phyloP scores from a whole-genome alignment of 352 stramenopile genomes.

The Albugo laibachii region DNA sequence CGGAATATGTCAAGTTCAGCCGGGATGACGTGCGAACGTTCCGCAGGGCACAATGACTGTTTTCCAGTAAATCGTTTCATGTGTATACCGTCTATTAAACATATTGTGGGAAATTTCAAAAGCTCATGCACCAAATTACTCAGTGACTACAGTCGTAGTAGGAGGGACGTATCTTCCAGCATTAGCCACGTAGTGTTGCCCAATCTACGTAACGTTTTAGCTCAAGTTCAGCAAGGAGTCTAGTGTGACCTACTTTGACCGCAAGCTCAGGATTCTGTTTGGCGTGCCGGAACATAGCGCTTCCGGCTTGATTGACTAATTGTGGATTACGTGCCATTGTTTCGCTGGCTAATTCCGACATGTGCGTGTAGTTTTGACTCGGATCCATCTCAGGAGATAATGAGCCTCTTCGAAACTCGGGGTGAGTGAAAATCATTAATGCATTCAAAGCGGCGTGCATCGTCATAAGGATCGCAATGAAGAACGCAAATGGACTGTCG shows the following conservation, averaged over 20 bases:
- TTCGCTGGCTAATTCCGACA: conserved; percentile 14
- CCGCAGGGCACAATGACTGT: too few relatives aligned
- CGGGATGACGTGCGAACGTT: too few relatives aligned
- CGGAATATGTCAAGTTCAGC: too few relatives aligned
- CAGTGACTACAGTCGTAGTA: background rate
- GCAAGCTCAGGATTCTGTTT: conserved; percentile 59
- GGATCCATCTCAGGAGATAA: conserved; percentile 58
- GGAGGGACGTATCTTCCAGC: background rate
- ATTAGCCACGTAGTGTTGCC: background rate
- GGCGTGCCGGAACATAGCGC: conserved; percentile 40
- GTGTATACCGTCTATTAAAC: too few relatives aligned
- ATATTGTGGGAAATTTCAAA: too few relatives aligned
- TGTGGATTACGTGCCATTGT: background rate
- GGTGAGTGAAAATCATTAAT: conserved; percentile 66
- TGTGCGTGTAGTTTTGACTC: conserved; percentile 39
- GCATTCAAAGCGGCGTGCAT: conserved; percentile 50
- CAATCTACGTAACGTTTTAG: background rate
- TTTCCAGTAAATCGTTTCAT: too few relatives aligned
- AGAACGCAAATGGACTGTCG: conserved; percentile 37
- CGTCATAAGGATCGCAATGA: conserved; percentile 66
- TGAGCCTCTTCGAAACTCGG: conserved; percentile 61
- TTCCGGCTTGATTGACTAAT: conserved; percentile 7
- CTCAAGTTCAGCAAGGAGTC: background rate
- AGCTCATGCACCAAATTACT: too few relatives aligned
- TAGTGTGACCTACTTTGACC: conserved; percentile 17